Evolutionary conservation across 768 basidiomycete genomes (phyloP).

Genomic region (Symmetrospora coprosmae): DNA sequence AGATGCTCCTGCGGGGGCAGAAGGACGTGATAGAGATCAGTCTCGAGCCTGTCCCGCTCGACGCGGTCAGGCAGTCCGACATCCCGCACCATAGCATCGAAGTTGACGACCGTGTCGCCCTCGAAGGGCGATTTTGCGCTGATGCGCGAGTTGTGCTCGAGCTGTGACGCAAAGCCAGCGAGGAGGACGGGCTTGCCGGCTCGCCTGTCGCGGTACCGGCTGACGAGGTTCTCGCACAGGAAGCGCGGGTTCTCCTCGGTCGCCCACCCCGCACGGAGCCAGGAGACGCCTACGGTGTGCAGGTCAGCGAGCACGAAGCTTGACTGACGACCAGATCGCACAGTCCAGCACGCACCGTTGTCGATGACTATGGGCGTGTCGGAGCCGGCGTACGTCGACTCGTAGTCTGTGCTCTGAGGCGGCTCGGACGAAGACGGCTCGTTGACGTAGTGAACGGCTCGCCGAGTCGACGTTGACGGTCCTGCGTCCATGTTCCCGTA

Average conservation of each 20-base stretch:
- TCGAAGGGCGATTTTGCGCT: conserved; percentile 79
- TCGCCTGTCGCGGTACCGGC: conserved; percentile 80
- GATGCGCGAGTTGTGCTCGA: conserved; percentile 66
- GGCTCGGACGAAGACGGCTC: not conserved
- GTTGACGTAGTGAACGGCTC: conserved; percentile 16
- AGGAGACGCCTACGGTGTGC: conserved; percentile 18
- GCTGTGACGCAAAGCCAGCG: conserved; percentile 74
- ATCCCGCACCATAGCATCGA: conserved; percentile 66
- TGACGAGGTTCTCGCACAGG: conserved; percentile 32
- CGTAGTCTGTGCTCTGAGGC: conserved; percentile 37
- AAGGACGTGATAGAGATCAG: too few relatives aligned
- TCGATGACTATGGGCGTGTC: conserved; percentile 66
- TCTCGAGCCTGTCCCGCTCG: not conserved
- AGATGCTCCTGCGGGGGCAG: conserved; percentile 61
- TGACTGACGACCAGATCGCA: not conserved
- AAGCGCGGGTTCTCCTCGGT: conserved; percentile 26
- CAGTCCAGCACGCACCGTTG: conserved; percentile 45
- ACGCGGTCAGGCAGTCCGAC: not conserved
- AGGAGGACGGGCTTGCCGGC: conserved; percentile 66
- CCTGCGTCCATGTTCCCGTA: not conserved
- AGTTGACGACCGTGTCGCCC: conserved; percentile 79
- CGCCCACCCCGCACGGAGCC: conserved; percentile 34
- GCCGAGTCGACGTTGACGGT: not conserved
- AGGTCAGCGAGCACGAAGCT: not conserved
- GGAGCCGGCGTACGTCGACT: conserved; percentile 42